Evolutionary conservation across 768 basidiomycete species (phyloP).

Genomic region (Boletus sp.): DNA sequence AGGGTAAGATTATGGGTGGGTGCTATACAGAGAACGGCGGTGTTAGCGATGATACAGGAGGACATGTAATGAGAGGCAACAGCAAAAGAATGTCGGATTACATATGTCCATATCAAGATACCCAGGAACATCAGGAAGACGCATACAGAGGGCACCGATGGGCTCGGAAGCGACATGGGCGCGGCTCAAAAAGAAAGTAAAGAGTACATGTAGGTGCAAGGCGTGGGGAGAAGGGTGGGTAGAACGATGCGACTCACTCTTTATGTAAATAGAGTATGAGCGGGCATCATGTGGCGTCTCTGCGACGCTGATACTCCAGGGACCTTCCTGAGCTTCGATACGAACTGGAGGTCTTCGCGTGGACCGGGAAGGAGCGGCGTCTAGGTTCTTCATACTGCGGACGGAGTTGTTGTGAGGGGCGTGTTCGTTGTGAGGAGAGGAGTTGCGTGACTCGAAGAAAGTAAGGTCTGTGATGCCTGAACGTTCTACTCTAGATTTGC

Average conservation of each 20-base stretch:
- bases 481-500: constrained; percentile 37
- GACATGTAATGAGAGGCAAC: constrained; percentile 15
- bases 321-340: constrained; percentile 74
- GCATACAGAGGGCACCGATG: constrained; percentile 24
- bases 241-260: constrained; percentile 58
- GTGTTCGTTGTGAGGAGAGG: constrained; percentile 32
- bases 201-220: constrained; percentile 16
- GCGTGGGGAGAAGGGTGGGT: constrained; percentile 23
- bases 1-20: constrained; percentile 89
- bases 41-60: constrained; percentile 28
- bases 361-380: constrained; percentile 41
- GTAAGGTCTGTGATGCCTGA: constrained; percentile 41
- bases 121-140: constrained; percentile 16
- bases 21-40: constrained; percentile 46
- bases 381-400: constrained; percentile 44
- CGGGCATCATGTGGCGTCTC: constrained; percentile 74
- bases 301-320: constrained; percentile 87
- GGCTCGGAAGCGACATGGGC: constrained; percentile 25
- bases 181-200: constrained; percentile 20
- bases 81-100: constrained; percentile 14
- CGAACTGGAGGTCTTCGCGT: constrained; percentile 53
- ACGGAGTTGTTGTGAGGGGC: constrained; percentile 31
- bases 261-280: constrained; percentile 80
- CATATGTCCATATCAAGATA: constrained; percentile 11
- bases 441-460: constrained; percentile 39